phyloP scores from a whole-genome alignment of 164 flowering plant genomes.

The Umbilicus rupestris region DNA sequence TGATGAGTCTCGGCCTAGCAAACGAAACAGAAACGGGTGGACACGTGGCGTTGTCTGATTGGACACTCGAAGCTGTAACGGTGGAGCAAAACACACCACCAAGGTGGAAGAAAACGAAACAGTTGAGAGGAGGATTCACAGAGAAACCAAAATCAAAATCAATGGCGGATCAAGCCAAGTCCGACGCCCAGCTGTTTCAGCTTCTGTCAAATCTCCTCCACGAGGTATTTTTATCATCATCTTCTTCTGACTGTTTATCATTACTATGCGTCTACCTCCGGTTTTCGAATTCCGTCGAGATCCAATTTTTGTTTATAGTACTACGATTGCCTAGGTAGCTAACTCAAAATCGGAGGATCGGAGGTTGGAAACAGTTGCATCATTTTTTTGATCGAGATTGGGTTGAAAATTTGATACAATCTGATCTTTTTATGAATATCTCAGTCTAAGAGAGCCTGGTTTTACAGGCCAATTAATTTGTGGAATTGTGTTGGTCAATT shows the following conservation, averaged over 20 bases:
- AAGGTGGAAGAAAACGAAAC: not conserved
- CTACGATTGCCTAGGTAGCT: not conserved
- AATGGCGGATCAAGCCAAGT: constrained; percentile 29
- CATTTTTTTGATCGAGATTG: too few species aligned
- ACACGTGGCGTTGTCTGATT: not conserved
- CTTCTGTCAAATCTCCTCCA: constrained; percentile 61
- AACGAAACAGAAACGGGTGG: not conserved
- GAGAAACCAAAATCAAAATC: not conserved
- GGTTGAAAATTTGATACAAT: too few species aligned
- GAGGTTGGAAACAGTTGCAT: not conserved
- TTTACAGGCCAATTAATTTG: too few species aligned
- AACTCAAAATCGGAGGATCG: not conserved
- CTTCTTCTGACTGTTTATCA: not conserved
- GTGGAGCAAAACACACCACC: not conserved
- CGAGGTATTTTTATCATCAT: constrained; percentile 25
- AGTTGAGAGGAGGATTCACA: not conserved
- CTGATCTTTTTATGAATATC: too few species aligned
- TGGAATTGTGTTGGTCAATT: too few species aligned
- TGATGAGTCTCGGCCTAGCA: not conserved
- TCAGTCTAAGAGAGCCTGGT: too few species aligned
- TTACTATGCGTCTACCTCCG: not conserved
- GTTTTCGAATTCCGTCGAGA: not conserved
- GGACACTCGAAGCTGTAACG: too few species aligned
- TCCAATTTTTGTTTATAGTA: not conserved
- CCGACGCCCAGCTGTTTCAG: constrained; percentile 59